Base-by-base conservation (phyloP, 306 rosid species). In the Medicago ruthenica region DNA sequence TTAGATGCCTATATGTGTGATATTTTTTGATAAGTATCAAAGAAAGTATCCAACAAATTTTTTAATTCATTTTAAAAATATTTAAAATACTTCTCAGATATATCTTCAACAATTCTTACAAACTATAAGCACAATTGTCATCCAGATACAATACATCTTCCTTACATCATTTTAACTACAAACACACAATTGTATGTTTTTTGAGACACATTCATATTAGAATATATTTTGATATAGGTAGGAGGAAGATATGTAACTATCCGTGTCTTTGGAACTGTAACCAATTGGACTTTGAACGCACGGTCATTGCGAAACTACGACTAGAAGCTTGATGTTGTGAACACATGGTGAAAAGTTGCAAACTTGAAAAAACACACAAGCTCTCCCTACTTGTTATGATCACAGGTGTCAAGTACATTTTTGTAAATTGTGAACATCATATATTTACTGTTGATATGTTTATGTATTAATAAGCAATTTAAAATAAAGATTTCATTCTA, bases 161-260 rank as follows among this genome's bases (percentile, higher is more conserved):
- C 62, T 9, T 55, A 55, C 62, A 55, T 55, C 34, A 55, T 9
- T 20, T 14, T 55, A 55, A 55, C 14, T 55, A 55, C 61, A 20
- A 55, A 55, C 24, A 55, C 61, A 55, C 3, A 17, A 55, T 55
- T 20, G 61, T 18, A 55, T 20, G 14, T 0, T 55, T 18, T 55
- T 20, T 55, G 14, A 9, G 61, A 20, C 34, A 6, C 6, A 5
- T 20, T 55, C 62, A 10, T 54, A 54, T 20, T 9, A 54, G 27
- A 54, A 54, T 54, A 20, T 54, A 54, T 54, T 54, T 54, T 54
- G 61, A 54, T 54, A 54, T 54, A 54, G 61, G 61, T 18, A 6
- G 13, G 27, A 54, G 31, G 18, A 54, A 54, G 27, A 8, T 18
- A 8, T 9, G 60, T 54, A 54, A 54, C 13, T 9, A 54, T 54